phyloP scores from a whole-genome alignment of 2,329 filamentous ascomycete species.

The Paecilomyces dactylethromorphus region DNA sequence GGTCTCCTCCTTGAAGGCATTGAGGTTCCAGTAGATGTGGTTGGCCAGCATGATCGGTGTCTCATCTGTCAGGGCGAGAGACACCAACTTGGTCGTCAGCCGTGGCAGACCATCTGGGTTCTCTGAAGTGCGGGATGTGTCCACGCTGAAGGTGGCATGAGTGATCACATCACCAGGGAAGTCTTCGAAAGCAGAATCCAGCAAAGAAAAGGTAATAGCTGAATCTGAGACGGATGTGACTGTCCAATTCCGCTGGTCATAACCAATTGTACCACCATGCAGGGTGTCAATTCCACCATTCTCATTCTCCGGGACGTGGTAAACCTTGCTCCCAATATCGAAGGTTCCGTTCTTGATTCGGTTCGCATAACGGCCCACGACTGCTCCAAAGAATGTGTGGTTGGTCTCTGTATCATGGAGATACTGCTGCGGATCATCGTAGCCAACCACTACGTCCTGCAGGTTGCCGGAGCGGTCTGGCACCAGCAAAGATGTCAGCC shows the following conservation, averaged over 20 bases:
- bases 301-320: slow-evolving; percentile 47
- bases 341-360: slow-evolving; percentile 53
- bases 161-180: slow-evolving; percentile 44
- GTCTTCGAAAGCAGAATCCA: slow-evolving; percentile 36
- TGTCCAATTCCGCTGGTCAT: slow-evolving; percentile 45
- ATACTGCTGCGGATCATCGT: slow-evolving; percentile 41
- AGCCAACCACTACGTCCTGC: slow-evolving; percentile 47
- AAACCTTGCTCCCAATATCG: slow-evolving; percentile 40
- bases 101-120: slow-evolving; percentile 37
- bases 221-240: slow-evolving; percentile 35
- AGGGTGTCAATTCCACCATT: slow-evolving; percentile 45
- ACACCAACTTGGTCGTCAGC: slow-evolving; percentile 38
- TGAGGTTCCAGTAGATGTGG: slow-evolving; percentile 48
- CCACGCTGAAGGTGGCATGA: slow-evolving; percentile 40
- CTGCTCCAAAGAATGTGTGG: slow-evolving; percentile 42
- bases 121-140: slow-evolving; percentile 24
- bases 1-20: slow-evolving; percentile 38
- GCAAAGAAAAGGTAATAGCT: slow-evolving; percentile 41
- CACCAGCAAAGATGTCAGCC: slow-evolving; percentile 42
- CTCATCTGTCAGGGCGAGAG: slow-evolving; percentile 37
- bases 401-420: slow-evolving; percentile 39
- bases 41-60: slow-evolving; percentile 47
- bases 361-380: slow-evolving; percentile 49
- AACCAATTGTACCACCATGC: slow-evolving; percentile 44
- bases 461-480: slow-evolving; percentile 42